Evolutionary conservation across 148 eudicot genomes (phyloP), one percentile per base, ranked within the genome.

Genomic region (Diospyros lotus): DNA sequence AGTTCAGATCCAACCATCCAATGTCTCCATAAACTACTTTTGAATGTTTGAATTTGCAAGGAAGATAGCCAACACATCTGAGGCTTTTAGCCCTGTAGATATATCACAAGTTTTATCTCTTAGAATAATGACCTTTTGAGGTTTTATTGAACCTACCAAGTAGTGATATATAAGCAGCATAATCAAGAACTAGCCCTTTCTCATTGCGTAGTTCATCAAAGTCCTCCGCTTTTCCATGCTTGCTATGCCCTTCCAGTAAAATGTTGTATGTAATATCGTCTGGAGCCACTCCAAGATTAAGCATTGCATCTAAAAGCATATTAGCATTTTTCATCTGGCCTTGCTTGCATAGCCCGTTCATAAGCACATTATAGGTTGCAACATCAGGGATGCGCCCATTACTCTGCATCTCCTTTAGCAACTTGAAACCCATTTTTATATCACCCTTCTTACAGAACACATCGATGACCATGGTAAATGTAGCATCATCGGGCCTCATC

Each of bases 251-350:
- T 73, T 92, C 94, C 82, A 92, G 72, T 42, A 92, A 77, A 72
- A 90, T 92, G 67, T 89, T 92, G 68, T 82, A 92, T 6, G 97
- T 92, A 44, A 92, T 83, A 67, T 85, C 92, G 86, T 92, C 89
- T 53, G 97, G 91, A 74, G 73, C 78, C 39, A 90, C 83, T 52
- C 94, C 97, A 6, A 88, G 56, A 79, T 90, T 88, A 71, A 86
- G 87, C 97, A 92, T 92, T 1, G 94, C 84, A 55, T 88, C 79
- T 55, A 92, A 80, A 12, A 92, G 83, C 88, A 83, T 83, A 66
- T 81, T 64, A 66, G 94, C 97, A 82, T 92, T 90, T 75, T 88
- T 92, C 86, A 88, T 87, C 84, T 89, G 87, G 45, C 97, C 97
- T 66, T 58, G 85, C 71, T 85, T 90, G 85, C 94, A 92, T 17